Evolutionary conservation across 2,329 filamentous ascomycete genomes (phyloP).

Genomic region (Cladophialophora immunda): DNA sequence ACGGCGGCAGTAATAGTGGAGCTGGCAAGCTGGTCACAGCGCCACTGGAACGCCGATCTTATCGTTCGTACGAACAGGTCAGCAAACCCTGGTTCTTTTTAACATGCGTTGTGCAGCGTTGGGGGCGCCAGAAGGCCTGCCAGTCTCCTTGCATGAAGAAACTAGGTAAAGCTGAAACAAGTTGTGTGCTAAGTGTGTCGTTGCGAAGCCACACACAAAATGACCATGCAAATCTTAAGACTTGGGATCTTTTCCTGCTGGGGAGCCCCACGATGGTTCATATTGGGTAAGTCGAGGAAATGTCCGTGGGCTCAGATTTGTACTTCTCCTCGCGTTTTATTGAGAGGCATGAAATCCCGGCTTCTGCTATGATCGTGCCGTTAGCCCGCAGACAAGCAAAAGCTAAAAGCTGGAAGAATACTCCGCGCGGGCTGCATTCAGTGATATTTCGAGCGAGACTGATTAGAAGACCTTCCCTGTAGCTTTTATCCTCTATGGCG

Average conservation of each 20-base stretch:
- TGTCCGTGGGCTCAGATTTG: neutral
- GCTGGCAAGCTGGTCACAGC: constrained; percentile 9
- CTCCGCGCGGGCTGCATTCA: neutral
- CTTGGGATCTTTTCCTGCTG: neutral
- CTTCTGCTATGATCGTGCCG: neutral
- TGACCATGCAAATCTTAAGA: neutral
- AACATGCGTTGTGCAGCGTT: neutral
- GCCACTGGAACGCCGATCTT: constrained; percentile 14
- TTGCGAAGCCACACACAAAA: neutral
- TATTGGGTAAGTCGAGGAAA: neutral
- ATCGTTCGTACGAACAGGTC: constrained; percentile 4
- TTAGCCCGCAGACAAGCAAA: neutral
- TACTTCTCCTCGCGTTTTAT: neutral
- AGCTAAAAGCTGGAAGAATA: neutral
- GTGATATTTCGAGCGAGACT: neutral
- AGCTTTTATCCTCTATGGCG: neutral
- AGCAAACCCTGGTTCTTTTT: constrained; percentile 11
- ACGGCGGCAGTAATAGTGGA: constrained; percentile 7
- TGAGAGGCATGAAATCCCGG: neutral
- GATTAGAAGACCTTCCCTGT: neutral
- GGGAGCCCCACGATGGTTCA: neutral
- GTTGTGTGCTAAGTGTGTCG: neutral
- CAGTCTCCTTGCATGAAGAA: constrained; percentile 9
- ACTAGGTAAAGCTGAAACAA: neutral
- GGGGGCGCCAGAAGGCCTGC: neutral